Evolutionary conservation across 2,329 filamentous ascomycete genomes (phyloP).

Genomic region (Pseudocercospora ulei): DNA sequence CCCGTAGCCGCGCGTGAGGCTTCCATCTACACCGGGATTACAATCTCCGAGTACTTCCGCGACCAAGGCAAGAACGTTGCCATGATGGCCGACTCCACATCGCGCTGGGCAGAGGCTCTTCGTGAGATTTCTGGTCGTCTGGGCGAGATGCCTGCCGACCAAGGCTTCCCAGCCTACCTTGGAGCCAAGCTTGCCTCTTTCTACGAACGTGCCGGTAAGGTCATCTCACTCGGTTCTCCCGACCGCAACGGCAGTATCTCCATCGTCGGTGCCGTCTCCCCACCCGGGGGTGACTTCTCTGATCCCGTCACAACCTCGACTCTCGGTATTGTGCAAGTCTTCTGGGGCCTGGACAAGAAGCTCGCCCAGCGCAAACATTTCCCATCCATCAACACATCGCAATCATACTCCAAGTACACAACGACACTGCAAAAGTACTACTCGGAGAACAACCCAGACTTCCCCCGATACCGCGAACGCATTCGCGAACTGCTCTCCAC

Average conservation of each 20-base stretch:
- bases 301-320: slow-evolving; percentile 93
- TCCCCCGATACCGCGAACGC: slow-evolving; percentile 82
- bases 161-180: slow-evolving; percentile 97
- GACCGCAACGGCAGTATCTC: slow-evolving; percentile 85
- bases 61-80: slow-evolving; percentile 95
- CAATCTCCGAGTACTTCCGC: slow-evolving; percentile 90
- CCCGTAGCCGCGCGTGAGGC: slow-evolving; percentile 95
- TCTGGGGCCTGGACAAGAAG: slow-evolving; percentile 99
- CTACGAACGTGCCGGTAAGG: slow-evolving; percentile 94
- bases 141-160: slow-evolving; percentile 98
- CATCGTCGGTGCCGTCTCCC: slow-evolving; percentile 94
- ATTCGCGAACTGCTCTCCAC: slow-evolving; percentile 89
- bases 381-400: slow-evolving; percentile 89
- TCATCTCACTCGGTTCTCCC: slow-evolving; percentile 75
- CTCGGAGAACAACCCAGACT: slow-evolving; percentile 85
- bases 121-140: slow-evolving; percentile 98
- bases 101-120: slow-evolving; percentile 95
- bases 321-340: slow-evolving; percentile 94
- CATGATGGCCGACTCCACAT: slow-evolving; percentile 99
- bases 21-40: slow-evolving; percentile 96
- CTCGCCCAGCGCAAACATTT: slow-evolving; percentile 98
- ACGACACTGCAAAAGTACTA: slow-evolving; percentile 83
- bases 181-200: slow-evolving; percentile 95
- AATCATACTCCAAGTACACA: slow-evolving; percentile 96
- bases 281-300: slow-evolving; percentile 96